A percentile compares a stretch with the other conserved stretches of the same genome.
phyloP scores from a whole-genome alignment of 495 filamentous ascomycete genomes.

The Aspergillus wentii region DNA sequence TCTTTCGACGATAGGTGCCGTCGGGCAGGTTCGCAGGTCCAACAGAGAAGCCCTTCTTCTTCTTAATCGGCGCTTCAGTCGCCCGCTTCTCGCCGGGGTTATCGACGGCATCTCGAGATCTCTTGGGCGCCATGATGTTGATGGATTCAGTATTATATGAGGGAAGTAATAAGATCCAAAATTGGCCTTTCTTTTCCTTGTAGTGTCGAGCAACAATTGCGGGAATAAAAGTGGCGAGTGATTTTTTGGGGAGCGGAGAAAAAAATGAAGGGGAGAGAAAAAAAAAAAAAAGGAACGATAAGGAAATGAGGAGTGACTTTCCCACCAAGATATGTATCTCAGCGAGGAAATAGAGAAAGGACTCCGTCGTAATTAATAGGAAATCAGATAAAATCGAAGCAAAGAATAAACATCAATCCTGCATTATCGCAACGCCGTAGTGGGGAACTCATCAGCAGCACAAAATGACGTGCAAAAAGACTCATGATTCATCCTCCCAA shows the following conservation, averaged over 20 bases:
- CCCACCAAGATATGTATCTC: no score
- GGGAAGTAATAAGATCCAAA: not conserved
- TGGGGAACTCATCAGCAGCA: no score
- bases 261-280: not conserved
- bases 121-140: slow-evolving; percentile 58
- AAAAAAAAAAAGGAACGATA: slow-evolving; percentile 1
- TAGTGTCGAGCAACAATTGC: slow-evolving; percentile 8
- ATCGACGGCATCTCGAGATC: slow-evolving; percentile 48
- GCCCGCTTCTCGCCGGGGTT: slow-evolving; percentile 20
- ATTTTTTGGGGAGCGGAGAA: not conserved
- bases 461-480: no score
- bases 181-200: not conserved
- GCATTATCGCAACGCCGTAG: no score
- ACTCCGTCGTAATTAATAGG: no score
- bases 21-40: slow-evolving; percentile 93
- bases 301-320: not conserved
- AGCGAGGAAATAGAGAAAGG: no score
- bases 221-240: slow-evolving; percentile 3
- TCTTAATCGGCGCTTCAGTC: slow-evolving; percentile 47
- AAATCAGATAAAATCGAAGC: no score
- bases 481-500: no score
- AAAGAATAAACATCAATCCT: no score
- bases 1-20: slow-evolving; percentile 85
- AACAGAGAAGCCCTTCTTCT: slow-evolving; percentile 67
- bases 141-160: not conserved